phyloP scores from a whole-genome alignment of 129 eudicot species.

The Pulicaria dysenterica region DNA sequence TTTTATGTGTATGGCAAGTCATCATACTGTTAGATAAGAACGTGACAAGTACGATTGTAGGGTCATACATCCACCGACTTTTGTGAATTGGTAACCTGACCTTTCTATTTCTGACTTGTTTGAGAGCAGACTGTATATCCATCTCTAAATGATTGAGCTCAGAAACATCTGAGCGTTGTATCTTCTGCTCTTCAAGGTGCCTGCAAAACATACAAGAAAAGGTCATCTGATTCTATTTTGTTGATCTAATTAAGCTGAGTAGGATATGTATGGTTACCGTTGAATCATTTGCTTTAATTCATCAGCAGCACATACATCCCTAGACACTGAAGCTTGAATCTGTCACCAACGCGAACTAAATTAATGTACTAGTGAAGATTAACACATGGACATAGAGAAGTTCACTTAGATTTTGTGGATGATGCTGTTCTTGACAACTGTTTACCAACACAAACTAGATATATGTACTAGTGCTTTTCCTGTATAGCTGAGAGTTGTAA shows the following conservation, averaged over 20 bases:
- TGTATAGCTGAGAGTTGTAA: too few relatives aligned
- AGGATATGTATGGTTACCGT: conserved; percentile 1
- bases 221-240: not conserved
- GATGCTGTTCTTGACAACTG: not conserved
- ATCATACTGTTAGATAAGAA: too few relatives aligned
- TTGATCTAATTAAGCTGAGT: not conserved
- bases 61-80: too few relatives aligned
- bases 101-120: conserved; percentile 11
- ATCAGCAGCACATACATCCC: not conserved
- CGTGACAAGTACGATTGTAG: too few relatives aligned
- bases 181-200: conserved; percentile 18
- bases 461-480: not conserved
- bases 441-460: not conserved
- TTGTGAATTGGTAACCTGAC: not conserved
- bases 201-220: conserved; percentile 15
- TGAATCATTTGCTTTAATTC: conserved; percentile 12
- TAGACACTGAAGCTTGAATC: conserved; percentile 5
- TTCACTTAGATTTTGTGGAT: not conserved
- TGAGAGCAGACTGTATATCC: not conserved
- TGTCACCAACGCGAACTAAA: too few relatives aligned
- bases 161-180: not conserved
- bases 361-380: too few relatives aligned
- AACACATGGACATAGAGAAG: not conserved
- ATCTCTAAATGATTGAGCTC: conserved; percentile 18
- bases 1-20: too few relatives aligned